Conservation (phyloP, 2,329 filamentous ascomycete genomes). For the Trichoderma asperellum region DNA sequence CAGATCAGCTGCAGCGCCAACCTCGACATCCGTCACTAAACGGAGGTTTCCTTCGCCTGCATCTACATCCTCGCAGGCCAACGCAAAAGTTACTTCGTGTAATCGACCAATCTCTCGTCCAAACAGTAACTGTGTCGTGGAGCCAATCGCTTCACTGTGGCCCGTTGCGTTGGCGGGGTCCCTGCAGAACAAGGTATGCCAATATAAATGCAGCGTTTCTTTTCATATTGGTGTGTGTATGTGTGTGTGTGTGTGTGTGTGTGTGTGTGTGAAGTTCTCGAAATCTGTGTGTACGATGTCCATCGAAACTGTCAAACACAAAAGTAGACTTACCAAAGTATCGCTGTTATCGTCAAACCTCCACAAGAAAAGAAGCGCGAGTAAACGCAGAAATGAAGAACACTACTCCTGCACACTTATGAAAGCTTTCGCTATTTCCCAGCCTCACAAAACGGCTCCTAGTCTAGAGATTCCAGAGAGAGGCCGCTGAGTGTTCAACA, state of each 20-base stretch:
- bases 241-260: too few relatives aligned
- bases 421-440: constrained; percentile 13
- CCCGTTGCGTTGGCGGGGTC: constrained; percentile 15
- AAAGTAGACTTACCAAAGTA: constrained; percentile 25
- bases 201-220: background rate
- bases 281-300: background rate
- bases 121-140: background rate
- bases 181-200: constrained; percentile 7
- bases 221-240: too few relatives aligned
- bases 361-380: background rate
- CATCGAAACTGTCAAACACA: constrained; percentile 7
- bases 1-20: constrained; percentile 3
- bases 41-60: constrained; percentile 9
- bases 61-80: background rate
- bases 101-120: constrained; percentile 14
- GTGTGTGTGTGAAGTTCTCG: background rate
- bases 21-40: constrained; percentile 2
- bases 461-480: constrained; percentile 36
- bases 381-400: background rate
- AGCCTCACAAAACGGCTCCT: constrained; percentile 31
- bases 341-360: constrained; percentile 20
- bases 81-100: constrained; percentile 12
- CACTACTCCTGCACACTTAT: background rate
- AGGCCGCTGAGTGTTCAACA: constrained; percentile 16
- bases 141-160: constrained; percentile 27